phyloP scores from a whole-genome alignment of 2,329 filamentous ascomycete genomes.

The Cytospora paraplurivora region DNA sequence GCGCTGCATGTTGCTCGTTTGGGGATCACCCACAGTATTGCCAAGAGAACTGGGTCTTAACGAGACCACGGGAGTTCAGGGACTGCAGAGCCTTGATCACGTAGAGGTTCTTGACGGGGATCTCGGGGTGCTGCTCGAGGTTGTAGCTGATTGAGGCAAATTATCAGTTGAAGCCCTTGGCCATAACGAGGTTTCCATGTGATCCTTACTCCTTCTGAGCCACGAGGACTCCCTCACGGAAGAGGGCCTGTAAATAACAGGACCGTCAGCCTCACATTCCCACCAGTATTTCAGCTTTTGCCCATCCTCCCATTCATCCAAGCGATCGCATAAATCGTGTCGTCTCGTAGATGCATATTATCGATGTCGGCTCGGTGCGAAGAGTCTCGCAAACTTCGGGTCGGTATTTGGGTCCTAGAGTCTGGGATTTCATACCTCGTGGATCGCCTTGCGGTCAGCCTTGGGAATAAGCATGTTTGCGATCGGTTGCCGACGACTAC shows the following conservation, averaged over 20 bases:
- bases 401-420: constrained; percentile 9
- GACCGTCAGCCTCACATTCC: constrained; percentile 34
- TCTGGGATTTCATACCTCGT: constrained; percentile 61
- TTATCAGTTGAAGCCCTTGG: constrained; percentile 17
- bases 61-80: constrained; percentile 93
- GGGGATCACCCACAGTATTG: constrained; percentile 66
- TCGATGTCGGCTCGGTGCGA: constrained; percentile 22
- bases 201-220: constrained; percentile 79
- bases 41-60: constrained; percentile 99
- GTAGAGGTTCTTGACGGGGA: constrained; percentile 99
- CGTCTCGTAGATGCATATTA: constrained; percentile 2
- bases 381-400: constrained; percentile 21
- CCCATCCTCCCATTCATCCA: constrained; percentile 6
- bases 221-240: constrained; percentile 90
- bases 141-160: constrained; percentile 63
- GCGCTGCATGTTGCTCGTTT: background rate
- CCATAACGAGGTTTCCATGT: constrained; percentile 9
- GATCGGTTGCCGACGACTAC: constrained; percentile 49
- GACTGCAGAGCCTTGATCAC: constrained; percentile 99
- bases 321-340: constrained; percentile 13
- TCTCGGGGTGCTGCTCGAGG: constrained; percentile 94
- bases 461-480: constrained; percentile 96
- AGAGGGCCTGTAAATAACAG: constrained; percentile 61
- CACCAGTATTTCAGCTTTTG: background rate
- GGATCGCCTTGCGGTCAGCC: constrained; percentile 99